A percentile compares a stretch with the other conserved stretches of the same genome.
Evolutionary conservation across 441 rosid species (phyloP).

Genomic region (Geranium incanum): DNA sequence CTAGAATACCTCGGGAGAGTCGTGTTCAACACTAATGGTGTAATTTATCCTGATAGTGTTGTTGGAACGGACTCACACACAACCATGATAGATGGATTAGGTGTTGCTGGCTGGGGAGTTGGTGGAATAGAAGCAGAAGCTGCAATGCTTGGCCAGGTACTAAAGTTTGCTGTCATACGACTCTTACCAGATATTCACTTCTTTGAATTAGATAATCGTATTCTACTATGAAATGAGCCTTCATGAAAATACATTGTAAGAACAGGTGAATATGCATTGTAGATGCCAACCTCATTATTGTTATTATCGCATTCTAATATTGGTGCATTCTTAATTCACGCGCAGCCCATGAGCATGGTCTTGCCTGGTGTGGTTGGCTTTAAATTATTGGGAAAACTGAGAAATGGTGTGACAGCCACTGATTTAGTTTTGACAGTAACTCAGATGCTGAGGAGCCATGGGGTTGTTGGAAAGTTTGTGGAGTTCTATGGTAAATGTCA

Average conservation of each 20-base stretch:
- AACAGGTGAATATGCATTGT: neutral
- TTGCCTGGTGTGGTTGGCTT: slow-evolving; percentile 71
- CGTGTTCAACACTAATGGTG: slow-evolving; percentile 49
- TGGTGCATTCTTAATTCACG: slow-evolving; percentile 11
- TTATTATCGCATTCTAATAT: neutral
- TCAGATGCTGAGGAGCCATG: slow-evolving; percentile 64
- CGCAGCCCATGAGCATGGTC: slow-evolving; percentile 80
- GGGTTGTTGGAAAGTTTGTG: slow-evolving; percentile 67
- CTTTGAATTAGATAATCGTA: neutral
- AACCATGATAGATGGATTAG: slow-evolving; percentile 39
- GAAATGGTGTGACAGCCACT: slow-evolving; percentile 63
- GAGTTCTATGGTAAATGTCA: slow-evolving; percentile 46
- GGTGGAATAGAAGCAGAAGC: slow-evolving; percentile 80
- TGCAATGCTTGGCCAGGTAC: slow-evolving; percentile 75
- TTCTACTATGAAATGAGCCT: neutral
- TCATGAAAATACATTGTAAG: neutral
- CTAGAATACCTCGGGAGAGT: slow-evolving; percentile 63
- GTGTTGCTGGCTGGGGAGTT: slow-evolving; percentile 65
- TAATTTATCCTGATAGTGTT: slow-evolving; percentile 64
- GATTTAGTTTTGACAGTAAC: slow-evolving; percentile 66
- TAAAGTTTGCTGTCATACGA: neutral
- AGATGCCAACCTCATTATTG: neutral
- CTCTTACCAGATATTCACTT: neutral
- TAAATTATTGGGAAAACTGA: slow-evolving; percentile 47
- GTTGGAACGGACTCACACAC: slow-evolving; percentile 76